These are phyloP conservation scores for Paecilomyces fulvus DNA, from an alignment of 2,329 filamentous ascomycete species.

Conservation along the genomic window DNA sequence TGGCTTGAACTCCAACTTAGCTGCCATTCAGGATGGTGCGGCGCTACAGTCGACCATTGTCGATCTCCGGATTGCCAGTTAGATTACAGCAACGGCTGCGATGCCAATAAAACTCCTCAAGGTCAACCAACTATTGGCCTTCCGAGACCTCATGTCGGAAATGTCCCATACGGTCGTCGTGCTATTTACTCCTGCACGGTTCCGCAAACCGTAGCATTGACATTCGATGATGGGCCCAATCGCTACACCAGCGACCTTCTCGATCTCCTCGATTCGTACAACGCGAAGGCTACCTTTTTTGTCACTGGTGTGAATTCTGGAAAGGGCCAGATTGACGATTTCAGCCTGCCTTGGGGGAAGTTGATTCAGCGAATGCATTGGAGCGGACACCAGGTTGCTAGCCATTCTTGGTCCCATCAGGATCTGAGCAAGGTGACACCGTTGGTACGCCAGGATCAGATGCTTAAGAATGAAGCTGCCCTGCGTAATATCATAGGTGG, in stretches of 20 bases:
- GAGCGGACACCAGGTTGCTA: slow-evolving; percentile 44
- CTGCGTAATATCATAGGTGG: slow-evolving; percentile 40
- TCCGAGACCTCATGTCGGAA: slow-evolving; percentile 26
- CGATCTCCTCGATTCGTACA: slow-evolving; percentile 51
- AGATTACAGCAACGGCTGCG: slow-evolving; percentile 29
- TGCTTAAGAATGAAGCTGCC: slow-evolving; percentile 41
- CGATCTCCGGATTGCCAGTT: slow-evolving; percentile 33
- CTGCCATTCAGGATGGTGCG: slow-evolving; percentile 28
- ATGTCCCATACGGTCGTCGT: slow-evolving; percentile 26
- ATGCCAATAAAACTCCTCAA: slow-evolving; percentile 25
- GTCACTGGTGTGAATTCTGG: slow-evolving; percentile 45
- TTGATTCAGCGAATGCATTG: slow-evolving; percentile 34
- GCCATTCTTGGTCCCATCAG: slow-evolving; percentile 46
- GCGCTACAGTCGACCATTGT: slow-evolving; percentile 28
- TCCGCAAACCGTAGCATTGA: slow-evolving; percentile 56
- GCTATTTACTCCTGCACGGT: slow-evolving; percentile 33
- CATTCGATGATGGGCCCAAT: slow-evolving; percentile 60
- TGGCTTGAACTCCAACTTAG: not conserved
- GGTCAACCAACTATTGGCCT: slow-evolving; percentile 28
- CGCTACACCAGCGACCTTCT: slow-evolving; percentile 54
- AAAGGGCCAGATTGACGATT: slow-evolving; percentile 37
- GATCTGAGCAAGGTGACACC: slow-evolving; percentile 34
- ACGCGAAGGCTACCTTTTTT: slow-evolving; percentile 61
- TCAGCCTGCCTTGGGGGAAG: slow-evolving; percentile 28
- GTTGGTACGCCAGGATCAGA: slow-evolving; percentile 31